A percentile compares a stretch with the other conserved stretches of the same genome.
These are phyloP conservation scores for Phyllostachys edulis DNA, from an alignment of 176 grass and related monocot genomes.

Conservation along the genomic window DNA sequence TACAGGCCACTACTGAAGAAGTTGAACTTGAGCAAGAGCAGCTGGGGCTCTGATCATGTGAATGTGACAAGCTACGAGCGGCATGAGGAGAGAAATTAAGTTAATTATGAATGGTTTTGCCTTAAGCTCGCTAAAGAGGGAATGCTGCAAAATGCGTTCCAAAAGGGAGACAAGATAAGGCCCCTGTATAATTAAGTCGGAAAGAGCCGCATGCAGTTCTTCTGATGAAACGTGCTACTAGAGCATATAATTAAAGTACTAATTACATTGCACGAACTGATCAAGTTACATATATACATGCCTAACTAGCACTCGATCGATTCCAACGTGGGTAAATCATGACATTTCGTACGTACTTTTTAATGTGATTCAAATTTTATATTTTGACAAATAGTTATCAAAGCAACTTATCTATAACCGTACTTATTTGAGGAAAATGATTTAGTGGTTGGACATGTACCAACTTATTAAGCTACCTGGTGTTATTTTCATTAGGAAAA, in stretches of 20 bases:
- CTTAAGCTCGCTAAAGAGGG: conserved; percentile 4
- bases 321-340: neutral
- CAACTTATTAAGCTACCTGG: too few relatives aligned
- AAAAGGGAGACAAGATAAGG: conserved; percentile 43
- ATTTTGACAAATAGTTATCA: neutral
- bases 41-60: neutral
- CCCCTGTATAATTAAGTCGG: neutral
- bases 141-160: conserved; percentile 39
- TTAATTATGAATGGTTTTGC: neutral
- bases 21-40: neutral
- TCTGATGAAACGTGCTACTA: neutral
- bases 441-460: too few relatives aligned
- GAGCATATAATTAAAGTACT: neutral
- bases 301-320: neutral
- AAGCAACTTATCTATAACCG: neutral
- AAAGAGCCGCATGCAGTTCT: neutral
- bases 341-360: neutral
- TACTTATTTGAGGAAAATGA: too few relatives aligned
- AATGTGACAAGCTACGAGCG: conserved; percentile 18
- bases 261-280: neutral
- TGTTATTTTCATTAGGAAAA: too few relatives aligned
- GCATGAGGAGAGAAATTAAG: conserved; percentile 22
- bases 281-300: neutral
- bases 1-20: neutral
- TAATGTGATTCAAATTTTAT: neutral